Evolutionary conservation across 371 early-diverging fungal genomes (phyloP), one percentile per base, ranked within the genome.

Genomic region (Mortierella sp.): DNA sequence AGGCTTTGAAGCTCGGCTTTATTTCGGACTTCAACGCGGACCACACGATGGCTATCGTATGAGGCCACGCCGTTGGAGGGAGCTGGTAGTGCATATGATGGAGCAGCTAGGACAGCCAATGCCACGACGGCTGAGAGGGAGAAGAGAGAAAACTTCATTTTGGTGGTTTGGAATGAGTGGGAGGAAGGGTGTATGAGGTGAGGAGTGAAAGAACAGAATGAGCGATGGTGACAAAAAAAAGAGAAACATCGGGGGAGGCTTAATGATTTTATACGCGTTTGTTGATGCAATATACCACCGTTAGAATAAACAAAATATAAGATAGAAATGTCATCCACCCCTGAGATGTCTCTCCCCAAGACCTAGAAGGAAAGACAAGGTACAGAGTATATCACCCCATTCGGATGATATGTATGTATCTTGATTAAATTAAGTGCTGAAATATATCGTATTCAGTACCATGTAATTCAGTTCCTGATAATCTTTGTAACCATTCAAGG

Each of bases 1-100:
- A 80, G n/a, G 28, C 49, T 22, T 55, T 66, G n/a, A 54, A 80
- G 80, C 43, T 70, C 57, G 37, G 60, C 68, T 28, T 80, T 71
- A 42, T 56, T 61, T 17, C 42, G 13, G 59, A 80, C 55, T 12
- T 70, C 43, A 49, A 80, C 70, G 32, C 80, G 80, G 53, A 80
- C 45, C 13, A 80, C 80, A 19, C 71, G 74, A 58, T 80, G 74
- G 55, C 71, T 56, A 45, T 60, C 47, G 55, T 53, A 75, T 7
- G 51, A n/a, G 13, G 40, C 57, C 1, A 53, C 57, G 13, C 23
- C n/a, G 28, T 19, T 32, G 42, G 37, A 5, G 0, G 60, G 29
- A 19, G 65, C 42, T 0, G 71, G 71, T 2, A 64, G 17, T 12
- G 71, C 49, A 17, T 15, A 31, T 9, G 65, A 64, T 17, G 40